Percentiles rank a stretch among this genome's conserved stretches.
phyloP scores from a whole-genome alignment of 768 basidiomycete genomes.

The Goffeauzyma gilvescens region DNA sequence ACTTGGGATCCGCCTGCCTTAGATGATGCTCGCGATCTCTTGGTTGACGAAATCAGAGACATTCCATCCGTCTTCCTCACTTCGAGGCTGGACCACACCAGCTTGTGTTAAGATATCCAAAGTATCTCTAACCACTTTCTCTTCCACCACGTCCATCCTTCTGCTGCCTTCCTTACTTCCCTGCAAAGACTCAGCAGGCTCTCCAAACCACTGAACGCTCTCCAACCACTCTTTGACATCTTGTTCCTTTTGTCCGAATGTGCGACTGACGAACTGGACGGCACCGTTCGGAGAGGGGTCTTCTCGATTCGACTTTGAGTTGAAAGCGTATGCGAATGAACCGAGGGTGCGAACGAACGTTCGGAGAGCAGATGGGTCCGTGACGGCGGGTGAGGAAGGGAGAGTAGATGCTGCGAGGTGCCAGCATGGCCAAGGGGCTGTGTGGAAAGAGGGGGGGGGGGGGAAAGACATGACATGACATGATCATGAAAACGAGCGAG shows the following conservation, averaged over 20 bases:
- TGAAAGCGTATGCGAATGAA: constrained; percentile 47
- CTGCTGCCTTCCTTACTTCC: constrained; percentile 51
- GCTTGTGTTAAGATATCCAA: constrained; percentile 42
- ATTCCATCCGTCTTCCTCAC: constrained; percentile 42
- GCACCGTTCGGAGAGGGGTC: no score
- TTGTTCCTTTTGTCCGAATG: constrained; percentile 61
- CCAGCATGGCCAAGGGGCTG: constrained; percentile 96
- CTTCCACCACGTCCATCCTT: constrained; percentile 35
- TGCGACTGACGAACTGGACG: constrained; percentile 53
- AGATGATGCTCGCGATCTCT: constrained; percentile 35
- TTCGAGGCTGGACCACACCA: constrained; percentile 44
- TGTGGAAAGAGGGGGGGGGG: constrained; percentile 42
- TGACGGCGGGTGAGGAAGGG: no score
- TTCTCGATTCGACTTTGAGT: constrained; percentile 37
- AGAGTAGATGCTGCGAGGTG: constrained; percentile 69
- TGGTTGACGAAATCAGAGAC: constrained; percentile 43
- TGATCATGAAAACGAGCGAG: no score
- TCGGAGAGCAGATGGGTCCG: constrained; percentile 36
- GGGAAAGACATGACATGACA: no score
- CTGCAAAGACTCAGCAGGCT: constrained; percentile 45
- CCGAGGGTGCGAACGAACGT: constrained; percentile 50
- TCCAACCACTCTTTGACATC: constrained; percentile 77
- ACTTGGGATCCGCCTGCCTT: background rate
- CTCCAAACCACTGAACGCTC: constrained; percentile 54
- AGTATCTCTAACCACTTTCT: constrained; percentile 4